Base-by-base conservation (phyloP, 2,329 filamentous ascomycete species). In the Colletotrichum melonis region DNA sequence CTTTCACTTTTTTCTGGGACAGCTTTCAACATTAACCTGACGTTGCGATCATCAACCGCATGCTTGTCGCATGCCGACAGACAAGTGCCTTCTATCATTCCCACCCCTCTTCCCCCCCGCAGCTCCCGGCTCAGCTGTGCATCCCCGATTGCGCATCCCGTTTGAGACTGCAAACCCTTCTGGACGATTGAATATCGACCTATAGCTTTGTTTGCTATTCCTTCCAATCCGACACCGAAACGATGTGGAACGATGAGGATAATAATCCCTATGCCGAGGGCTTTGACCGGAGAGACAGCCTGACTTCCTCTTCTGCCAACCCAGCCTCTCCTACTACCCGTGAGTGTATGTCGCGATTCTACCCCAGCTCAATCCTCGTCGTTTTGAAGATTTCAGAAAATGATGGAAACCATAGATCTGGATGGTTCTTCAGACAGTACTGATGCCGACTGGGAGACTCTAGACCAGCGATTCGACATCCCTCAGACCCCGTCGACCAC, bases 241-340 rank as follows among this genome's bases (percentile, higher is more conserved):
- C 78, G 77, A 98, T 98, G 96, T 98, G 96, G 96, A 97, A 98
- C 89, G 95, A 98, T 87, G 96, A 98, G 86, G 95, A 98, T 81
- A 98, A 98, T 85, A 98, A 98, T 82, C 96, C 96, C 5, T 98
- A 98, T 81, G 95, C 95, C 76, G 91, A 88, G 79, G 96, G 94
- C 83, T 98, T 97, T 86, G 94, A 97, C 82, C 93, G 94, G 78
- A 92, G 94, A 79, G 94, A 97, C 83, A 94, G 94, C 75, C 91
- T 93, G 81, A 88, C 91, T 58, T 94, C 92, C 32, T 92, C 92
- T 38, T 86, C 88, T 56, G 87, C 88, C 24, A 91, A 93, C 80
- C 91, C 92, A 26, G 86, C 91, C 67, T 93, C 92, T 52, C 92
- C 92, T 59, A 84, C 82, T 56, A 81, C 85, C 66, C 87, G 83